A percentile compares a stretch with the other conserved stretches of the same genome.
Evolutionary conservation across 495 filamentous ascomycete genomes (phyloP).

Genomic region (Aspergillus nidulans): DNA sequence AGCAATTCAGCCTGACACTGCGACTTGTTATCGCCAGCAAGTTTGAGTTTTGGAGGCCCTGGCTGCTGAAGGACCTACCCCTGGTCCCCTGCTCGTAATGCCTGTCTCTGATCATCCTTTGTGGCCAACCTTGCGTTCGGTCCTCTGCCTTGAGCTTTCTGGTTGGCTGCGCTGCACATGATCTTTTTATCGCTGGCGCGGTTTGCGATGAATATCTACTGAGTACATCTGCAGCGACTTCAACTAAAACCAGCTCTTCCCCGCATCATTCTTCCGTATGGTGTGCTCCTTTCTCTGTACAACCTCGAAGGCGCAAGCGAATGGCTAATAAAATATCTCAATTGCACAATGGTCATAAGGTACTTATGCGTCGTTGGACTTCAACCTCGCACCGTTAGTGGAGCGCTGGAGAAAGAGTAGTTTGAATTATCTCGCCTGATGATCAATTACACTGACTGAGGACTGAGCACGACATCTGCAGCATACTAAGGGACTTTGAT

Average conservation of each 20-base stretch:
- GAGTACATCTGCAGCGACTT: neutral
- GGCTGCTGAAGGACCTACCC: neutral
- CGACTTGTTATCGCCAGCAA: neutral
- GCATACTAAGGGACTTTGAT: neutral
- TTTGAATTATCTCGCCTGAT: neutral
- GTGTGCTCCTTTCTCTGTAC: neutral
- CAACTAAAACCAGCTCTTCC: neutral
- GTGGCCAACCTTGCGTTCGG: conserved; percentile 7
- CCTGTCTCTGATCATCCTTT: conserved; percentile 5
- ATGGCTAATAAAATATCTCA: neutral
- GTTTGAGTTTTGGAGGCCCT: neutral
- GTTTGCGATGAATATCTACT: conserved; percentile 10
- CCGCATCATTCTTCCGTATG: conserved; percentile 5
- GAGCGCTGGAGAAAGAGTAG: neutral
- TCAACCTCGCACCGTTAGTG: neutral
- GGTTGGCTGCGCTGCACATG: conserved; percentile 1
- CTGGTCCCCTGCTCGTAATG: neutral
- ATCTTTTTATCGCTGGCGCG: conserved; percentile 12
- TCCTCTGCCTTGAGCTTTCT: neutral
- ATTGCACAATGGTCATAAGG: neutral
- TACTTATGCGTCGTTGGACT: neutral
- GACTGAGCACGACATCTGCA: neutral
- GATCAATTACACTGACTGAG: neutral
- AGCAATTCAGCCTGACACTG: neutral
- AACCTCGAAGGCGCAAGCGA: neutral